Base-by-base conservation (phyloP, 2,329 filamentous ascomycete species). In the Nakataea oryzae region DNA sequence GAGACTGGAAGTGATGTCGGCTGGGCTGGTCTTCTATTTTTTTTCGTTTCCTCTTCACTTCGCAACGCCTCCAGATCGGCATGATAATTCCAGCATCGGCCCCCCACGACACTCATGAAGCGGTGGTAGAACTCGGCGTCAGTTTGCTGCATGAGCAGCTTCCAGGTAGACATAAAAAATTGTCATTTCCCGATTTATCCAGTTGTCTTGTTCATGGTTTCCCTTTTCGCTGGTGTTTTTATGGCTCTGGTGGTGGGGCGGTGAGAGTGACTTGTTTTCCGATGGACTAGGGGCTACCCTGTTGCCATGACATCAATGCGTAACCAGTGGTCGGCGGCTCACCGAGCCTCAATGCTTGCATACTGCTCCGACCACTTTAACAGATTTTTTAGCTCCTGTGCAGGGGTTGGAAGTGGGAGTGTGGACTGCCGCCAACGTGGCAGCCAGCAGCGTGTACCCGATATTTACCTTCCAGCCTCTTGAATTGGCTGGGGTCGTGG, bases 161-260 rank as follows among this genome's bases (percentile, higher is more conserved):
- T 60, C 50, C 61, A 64, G 61, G 63, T 64, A 64, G 63, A 64
- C 60, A 62, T 61, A 47, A 58, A 55, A n/a, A 58, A 34, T 24
- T 60, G 27, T 30, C 58, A 60, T 41, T 50, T 24, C 41, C 41
- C 47, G 13, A 50, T 26, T 50, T n/a, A n/a, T n/a, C n/a, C n/a
- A n/a, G n/a, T 57, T 60, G 24, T 11, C 17, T 54, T 54, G 4
- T 60, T 50, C 34, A n/a, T 3, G 7, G 12, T 47, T 47, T 3
- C 34, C n/a, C n/a, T n/a, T n/a, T 13, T 30, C 2, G 41, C 14
- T n/a, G 41, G 41, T n/a, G 41, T n/a, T 50, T 17, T 50, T 50
- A 21, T 8, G 21, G 21, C 11, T 50, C 24, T 50, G 41, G 41
- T 11, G 5, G 41, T n/a, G 17, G 41, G 41, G 41, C 41, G 41